These are phyloP conservation scores for Syncephalastrum racemosum DNA, from an alignment of 371 early-diverging fungal species.

Conservation along the genomic window DNA sequence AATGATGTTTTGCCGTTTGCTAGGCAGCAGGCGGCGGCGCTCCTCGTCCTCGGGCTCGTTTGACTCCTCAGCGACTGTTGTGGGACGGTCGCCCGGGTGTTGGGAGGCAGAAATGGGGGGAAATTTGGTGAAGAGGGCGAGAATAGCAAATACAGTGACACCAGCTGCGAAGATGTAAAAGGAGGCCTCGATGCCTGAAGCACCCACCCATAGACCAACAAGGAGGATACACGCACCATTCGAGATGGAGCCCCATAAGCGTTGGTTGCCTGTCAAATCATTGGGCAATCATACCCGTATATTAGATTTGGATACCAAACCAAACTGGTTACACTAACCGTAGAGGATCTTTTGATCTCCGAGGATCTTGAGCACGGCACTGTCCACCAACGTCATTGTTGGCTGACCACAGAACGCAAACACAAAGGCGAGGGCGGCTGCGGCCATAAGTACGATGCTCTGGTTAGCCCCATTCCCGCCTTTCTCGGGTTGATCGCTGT, in stretches of 20 bases:
- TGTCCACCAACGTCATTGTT: constrained; percentile 34
- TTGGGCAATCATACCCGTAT: too few relatives aligned
- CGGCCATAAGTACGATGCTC: background rate
- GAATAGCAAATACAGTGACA: constrained; percentile 15
- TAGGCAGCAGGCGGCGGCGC: too few relatives aligned
- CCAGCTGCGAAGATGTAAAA: constrained; percentile 47
- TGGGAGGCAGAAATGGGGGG: constrained; percentile 4
- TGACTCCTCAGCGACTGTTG: too few relatives aligned
- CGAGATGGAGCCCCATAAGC: constrained; percentile 48
- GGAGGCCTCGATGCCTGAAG: constrained; percentile 26
- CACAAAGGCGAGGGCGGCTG: constrained; percentile 22
- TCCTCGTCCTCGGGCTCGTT: background rate
- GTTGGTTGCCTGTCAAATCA: constrained; percentile 30
- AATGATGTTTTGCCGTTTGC: constrained; percentile 1
- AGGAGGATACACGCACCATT: constrained; percentile 35
- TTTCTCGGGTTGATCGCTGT: background rate
- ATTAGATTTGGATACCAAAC: too few relatives aligned
- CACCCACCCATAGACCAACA: constrained; percentile 34
- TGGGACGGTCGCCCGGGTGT: background rate
- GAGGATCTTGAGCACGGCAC: constrained; percentile 43
- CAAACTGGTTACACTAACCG: constrained; percentile 22
- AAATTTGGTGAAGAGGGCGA: constrained; percentile 16
- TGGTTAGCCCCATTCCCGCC: background rate
- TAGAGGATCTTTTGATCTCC: constrained; percentile 43
- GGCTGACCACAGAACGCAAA: constrained; percentile 49